Evolutionary conservation across 768 basidiomycete species (phyloP).

Genomic region (Panaeolus papilionaceus): DNA sequence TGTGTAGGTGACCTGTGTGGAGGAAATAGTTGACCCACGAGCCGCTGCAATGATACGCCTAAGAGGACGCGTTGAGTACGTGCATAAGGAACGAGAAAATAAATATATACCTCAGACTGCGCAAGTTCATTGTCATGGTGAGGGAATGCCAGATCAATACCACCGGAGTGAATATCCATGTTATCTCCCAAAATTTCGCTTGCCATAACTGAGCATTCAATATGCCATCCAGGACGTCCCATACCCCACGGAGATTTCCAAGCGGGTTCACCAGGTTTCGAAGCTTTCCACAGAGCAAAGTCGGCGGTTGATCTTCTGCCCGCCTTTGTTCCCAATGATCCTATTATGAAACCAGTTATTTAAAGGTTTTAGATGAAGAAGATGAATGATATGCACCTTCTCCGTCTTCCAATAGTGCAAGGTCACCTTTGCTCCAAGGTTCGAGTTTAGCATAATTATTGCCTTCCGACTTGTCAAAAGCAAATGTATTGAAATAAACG

Average conservation of each 20-base stretch:
- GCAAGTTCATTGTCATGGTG: constrained; percentile 99
- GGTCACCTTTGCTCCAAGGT: constrained; percentile 95
- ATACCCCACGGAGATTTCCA: constrained; percentile 97
- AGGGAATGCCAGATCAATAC: constrained; percentile 96
- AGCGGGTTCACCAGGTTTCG: constrained; percentile 94
- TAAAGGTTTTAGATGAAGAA: not conserved
- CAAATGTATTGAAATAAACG: constrained; percentile 89
- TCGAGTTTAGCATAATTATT: constrained; percentile 95
- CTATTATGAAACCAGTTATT: constrained; percentile 28
- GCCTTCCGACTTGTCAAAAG: constrained; percentile 76
- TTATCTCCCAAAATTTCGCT: constrained; percentile 86
- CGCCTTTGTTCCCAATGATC: constrained; percentile 47
- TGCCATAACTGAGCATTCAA: constrained; percentile 99
- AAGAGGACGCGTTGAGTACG: constrained; percentile 11
- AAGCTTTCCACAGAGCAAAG: constrained; percentile 98
- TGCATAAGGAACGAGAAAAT: constrained; percentile 20
- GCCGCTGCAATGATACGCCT: constrained; percentile 93
- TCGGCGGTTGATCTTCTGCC: constrained; percentile 86
- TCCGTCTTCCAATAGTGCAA: constrained; percentile 86
- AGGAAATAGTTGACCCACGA: constrained; percentile 99
- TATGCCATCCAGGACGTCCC: constrained; percentile 99
- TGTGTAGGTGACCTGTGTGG: constrained; percentile 97
- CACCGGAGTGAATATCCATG: constrained; percentile 98
- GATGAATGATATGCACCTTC: constrained; percentile 65
- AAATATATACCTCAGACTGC: constrained; percentile 80